Evolutionary conservation across 140 eudicot genomes (phyloP).

Genomic region (Senecio squalidus): DNA sequence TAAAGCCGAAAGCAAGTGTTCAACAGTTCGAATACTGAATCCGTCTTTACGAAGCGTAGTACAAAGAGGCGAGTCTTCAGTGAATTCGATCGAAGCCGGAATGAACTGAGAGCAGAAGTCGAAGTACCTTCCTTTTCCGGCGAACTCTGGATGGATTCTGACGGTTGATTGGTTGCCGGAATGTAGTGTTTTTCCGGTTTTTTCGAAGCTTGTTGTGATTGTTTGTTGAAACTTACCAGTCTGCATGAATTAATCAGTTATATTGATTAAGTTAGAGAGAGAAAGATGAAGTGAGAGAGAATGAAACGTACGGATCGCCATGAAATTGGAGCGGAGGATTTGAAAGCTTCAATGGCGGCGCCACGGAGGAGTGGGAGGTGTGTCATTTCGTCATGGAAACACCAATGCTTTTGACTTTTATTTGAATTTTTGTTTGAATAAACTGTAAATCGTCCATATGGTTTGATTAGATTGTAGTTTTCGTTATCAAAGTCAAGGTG

Average conservation of each 20-base stretch:
- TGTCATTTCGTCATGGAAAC: conserved; percentile 12
- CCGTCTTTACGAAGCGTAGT: conserved; percentile 65
- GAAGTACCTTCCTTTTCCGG: conserved; percentile 75
- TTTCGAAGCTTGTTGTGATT: conserved; percentile 46
- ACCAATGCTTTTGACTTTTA: background rate
- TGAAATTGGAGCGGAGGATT: conserved; percentile 39
- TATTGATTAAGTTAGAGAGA: no score
- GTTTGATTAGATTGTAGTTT: no score
- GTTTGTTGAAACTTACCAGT: conserved; percentile 81
- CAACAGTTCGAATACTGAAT: conserved; percentile 60
- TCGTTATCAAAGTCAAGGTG: no score
- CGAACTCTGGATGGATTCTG: conserved; percentile 63
- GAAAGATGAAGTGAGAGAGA: background rate
- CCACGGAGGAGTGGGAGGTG: no score
- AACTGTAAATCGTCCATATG: no score
- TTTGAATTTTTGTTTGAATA: background rate
- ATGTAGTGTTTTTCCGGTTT: conserved; percentile 68
- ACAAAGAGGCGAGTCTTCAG: conserved; percentile 62
- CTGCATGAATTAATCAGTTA: conserved; percentile 41
- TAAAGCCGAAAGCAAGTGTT: conserved; percentile 90
- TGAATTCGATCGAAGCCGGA: conserved; percentile 60
- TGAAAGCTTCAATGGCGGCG: conserved; percentile 42
- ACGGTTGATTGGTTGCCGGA: conserved; percentile 64
- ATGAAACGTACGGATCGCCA: conserved; percentile 45
- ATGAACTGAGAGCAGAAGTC: conserved; percentile 37